Evolutionary conservation across 2,329 filamentous ascomycete genomes (phyloP).

Genomic region (Ophiognomonia clavigignenti-juglandacearum): DNA sequence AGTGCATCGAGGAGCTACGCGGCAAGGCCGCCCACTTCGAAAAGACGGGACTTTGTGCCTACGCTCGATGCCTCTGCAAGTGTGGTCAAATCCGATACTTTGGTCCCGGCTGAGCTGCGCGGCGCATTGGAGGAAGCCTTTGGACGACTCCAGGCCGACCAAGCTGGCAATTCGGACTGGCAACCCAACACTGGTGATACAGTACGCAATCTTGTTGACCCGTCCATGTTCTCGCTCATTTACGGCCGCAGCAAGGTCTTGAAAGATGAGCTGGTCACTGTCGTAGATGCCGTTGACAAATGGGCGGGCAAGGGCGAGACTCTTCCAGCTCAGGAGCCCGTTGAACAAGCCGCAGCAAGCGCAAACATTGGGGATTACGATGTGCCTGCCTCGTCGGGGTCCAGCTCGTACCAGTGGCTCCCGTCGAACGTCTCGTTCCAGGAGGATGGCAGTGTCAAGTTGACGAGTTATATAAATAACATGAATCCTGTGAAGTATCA

Average conservation of each 20-base stretch:
- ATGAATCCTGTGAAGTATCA: conserved; percentile 13
- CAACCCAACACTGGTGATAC: conserved; percentile 44
- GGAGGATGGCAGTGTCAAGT: conserved; percentile 7
- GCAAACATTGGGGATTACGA: neutral
- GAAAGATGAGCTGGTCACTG: neutral
- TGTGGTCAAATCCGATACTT: conserved; percentile 11
- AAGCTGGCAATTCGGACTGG: conserved; percentile 38
- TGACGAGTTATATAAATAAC: conserved; percentile 18
- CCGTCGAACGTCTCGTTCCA: conserved; percentile 16
- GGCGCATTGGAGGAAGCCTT: conserved; percentile 6
- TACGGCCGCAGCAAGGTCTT: conserved; percentile 33
- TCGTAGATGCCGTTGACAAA: conserved; percentile 2
- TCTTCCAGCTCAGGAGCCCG: neutral
- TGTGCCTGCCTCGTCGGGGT: neutral
- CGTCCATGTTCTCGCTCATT: conserved; percentile 48
- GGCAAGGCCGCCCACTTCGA: conserved; percentile 13
- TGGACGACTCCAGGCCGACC: conserved; percentile 33
- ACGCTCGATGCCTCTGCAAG: conserved; percentile 8
- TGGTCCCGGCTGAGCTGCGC: conserved; percentile 6
- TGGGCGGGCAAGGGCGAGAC: conserved; percentile 12
- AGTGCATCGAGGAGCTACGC: conserved; percentile 15
- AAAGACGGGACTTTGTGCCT: conserved; percentile 4
- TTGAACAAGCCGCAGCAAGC: neutral
- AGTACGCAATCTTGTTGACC: conserved; percentile 50
- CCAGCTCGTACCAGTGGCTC: conserved; percentile 17